Conservation (phyloP, 2,329 filamentous ascomycete genomes). For the Mycocentrospora acerina region DNA sequence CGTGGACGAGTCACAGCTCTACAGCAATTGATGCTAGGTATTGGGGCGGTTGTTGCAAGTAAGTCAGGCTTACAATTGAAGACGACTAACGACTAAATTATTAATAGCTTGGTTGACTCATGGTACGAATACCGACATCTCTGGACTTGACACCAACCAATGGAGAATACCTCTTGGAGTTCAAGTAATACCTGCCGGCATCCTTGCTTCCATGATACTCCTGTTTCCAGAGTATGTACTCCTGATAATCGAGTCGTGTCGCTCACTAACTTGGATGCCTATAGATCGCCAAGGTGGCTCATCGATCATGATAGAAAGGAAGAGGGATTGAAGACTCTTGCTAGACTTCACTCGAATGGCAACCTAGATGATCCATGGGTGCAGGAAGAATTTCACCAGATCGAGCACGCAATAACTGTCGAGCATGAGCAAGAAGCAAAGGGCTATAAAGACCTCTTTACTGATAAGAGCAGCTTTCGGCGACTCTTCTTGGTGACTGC, state of each 20-base stretch:
- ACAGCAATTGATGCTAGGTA: conserved; percentile 77
- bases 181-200: conserved; percentile 67
- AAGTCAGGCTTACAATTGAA: neutral
- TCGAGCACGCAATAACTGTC: conserved; percentile 62
- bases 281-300: conserved; percentile 65
- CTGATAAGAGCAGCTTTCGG: conserved; percentile 63
- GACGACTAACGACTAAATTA: neutral
- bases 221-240: conserved; percentile 69
- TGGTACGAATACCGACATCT: conserved; percentile 57
- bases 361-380: conserved; percentile 66
- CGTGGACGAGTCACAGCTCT: conserved; percentile 70
- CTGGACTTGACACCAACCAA: conserved; percentile 49
- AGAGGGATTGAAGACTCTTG: conserved; percentile 46
- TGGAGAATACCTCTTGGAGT: conserved; percentile 65
- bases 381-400: conserved; percentile 67
- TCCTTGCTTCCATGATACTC: conserved; percentile 64
- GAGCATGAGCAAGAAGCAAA: conserved; percentile 69
- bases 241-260: no score
- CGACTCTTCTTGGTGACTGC: conserved; percentile 67
- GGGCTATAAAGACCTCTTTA: conserved; percentile 68
- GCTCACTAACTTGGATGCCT: no score
- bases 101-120: conserved; percentile 65
- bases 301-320: conserved; percentile 66
- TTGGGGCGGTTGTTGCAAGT: conserved; percentile 65
- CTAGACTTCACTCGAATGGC: conserved; percentile 59